Evolutionary conservation across 2,329 filamentous ascomycete species (phyloP).

Genomic region (Volutella citrinella): DNA sequence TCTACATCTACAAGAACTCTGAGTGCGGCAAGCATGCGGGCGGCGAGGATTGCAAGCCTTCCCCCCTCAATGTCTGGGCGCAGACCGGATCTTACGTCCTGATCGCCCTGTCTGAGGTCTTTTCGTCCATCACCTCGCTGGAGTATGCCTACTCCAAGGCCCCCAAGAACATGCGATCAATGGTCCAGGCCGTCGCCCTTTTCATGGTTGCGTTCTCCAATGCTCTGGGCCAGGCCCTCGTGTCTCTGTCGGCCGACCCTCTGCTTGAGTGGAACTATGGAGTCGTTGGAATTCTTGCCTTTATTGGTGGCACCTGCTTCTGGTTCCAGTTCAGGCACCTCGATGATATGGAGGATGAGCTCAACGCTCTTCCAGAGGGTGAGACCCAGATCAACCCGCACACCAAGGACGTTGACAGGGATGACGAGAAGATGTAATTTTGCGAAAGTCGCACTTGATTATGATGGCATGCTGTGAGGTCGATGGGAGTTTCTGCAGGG

Average conservation of each 20-base stretch:
- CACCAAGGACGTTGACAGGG: too few relatives aligned
- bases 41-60: constrained; percentile 39
- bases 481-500: too few relatives aligned
- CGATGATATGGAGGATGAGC: constrained; percentile 62
- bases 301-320: constrained; percentile 62
- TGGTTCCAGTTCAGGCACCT: constrained; percentile 61
- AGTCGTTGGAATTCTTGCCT: constrained; percentile 62
- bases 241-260: constrained; percentile 51
- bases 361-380: constrained; percentile 55
- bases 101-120: constrained; percentile 47
- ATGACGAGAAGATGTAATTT: too few relatives aligned
- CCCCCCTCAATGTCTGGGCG: constrained; percentile 61
- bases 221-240: constrained; percentile 61
- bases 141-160: constrained; percentile 78
- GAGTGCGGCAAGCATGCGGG: constrained; percentile 50
- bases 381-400: not conserved
- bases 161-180: constrained; percentile 71
- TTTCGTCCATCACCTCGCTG: constrained; percentile 54
- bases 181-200: constrained; percentile 65
- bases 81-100: constrained; percentile 50
- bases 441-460: too few relatives aligned
- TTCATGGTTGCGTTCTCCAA: constrained; percentile 68
- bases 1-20: constrained; percentile 63
- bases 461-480: too few relatives aligned
- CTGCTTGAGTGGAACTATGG: constrained; percentile 73